Base-by-base conservation (phyloP, 345 rosid species). In the Clausena lansium region DNA sequence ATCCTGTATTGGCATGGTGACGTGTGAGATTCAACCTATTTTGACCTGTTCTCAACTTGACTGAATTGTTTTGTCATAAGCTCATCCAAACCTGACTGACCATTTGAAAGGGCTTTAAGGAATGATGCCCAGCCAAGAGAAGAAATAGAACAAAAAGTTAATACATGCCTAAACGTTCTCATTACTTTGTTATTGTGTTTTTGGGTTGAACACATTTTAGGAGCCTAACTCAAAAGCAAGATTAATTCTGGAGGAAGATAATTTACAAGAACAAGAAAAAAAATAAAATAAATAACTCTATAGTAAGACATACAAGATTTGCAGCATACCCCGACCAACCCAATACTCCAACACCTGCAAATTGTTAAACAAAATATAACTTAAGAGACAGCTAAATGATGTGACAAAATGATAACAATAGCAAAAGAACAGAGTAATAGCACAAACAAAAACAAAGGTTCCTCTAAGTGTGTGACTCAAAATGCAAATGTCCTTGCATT, bases 261-360 rank as follows among this genome's bases (percentile, higher is more conserved):
- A 33, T 33, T 73, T 20, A 35, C 20, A 33, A 3, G 45, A 35
- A 6, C 70, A 76, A 36, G 55, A 63, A 58, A 45, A 6, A 55
- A 79, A 11, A 66, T 57, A 78, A 50, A 33, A 79, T n/a, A 75
- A 52, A 79, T 27, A 75, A 62, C 71, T 52, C 64, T 75, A 82
- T 60, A 65, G 58, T 7, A 67, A 63, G 66, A 90, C 97, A 81
- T 90, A 96, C 99, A 94, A 96, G 84, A 96, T 96, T 82, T 96
- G 98, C 87, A 96, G 97, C 99, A 94, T 94, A 70, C 98, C 97
- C 89, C 99, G 88, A 6, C 97, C 97, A 85, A 79, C 97, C 97
- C 98, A 96, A 77, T 77, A 96, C 76, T 96, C 97, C 87, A 96
- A 82, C 30, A 94, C 86, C 99, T 96, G 90, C 78, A 82, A 75